These are phyloP conservation scores for Calocera cornea DNA, from an alignment of 768 basidiomycete genomes.

Conservation along the genomic window DNA sequence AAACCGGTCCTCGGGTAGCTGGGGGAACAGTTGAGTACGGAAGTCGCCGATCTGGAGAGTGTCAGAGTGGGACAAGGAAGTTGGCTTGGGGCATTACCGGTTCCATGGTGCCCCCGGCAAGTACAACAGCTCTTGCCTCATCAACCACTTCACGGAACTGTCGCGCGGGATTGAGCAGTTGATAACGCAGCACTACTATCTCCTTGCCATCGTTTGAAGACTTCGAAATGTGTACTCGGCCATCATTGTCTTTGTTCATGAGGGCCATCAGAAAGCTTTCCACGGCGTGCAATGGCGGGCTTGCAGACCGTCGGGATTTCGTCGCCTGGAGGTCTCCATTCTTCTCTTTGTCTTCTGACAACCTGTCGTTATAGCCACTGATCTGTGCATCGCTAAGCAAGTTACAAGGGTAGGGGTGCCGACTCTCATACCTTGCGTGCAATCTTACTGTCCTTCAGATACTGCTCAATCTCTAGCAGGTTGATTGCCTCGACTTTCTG, in stretches of 20 bases:
- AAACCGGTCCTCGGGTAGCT: slow-evolving; percentile 47
- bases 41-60: slow-evolving; percentile 69
- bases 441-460: slow-evolving; percentile 68
- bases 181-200: slow-evolving; percentile 66
- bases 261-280: slow-evolving; percentile 68
- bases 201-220: slow-evolving; percentile 26
- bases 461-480: slow-evolving; percentile 65
- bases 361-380: slow-evolving; percentile 65
- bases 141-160: slow-evolving; percentile 75
- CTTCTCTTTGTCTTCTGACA: slow-evolving; percentile 31
- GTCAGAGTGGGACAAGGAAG: background rate
- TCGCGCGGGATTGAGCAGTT: slow-evolving; percentile 81
- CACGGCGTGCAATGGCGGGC: slow-evolving; percentile 66
- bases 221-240: slow-evolving; percentile 15
- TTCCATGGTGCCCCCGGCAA: slow-evolving; percentile 97
- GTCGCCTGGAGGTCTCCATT: slow-evolving; percentile 21
- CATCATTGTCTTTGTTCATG: slow-evolving; percentile 57
- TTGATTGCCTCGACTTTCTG: slow-evolving; percentile 62
- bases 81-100: slow-evolving; percentile 42
- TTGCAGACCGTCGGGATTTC: slow-evolving; percentile 21
- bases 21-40: slow-evolving; percentile 60
- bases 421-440: slow-evolving; percentile 32
- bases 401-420: background rate
- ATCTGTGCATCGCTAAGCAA: slow-evolving; percentile 60
- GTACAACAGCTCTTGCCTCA: slow-evolving; percentile 64